Evolutionary conservation across 208 protist genomes (phyloP), one percentile per base, ranked within the genome.

Genomic region (Endotrypanum monterogeii): DNA sequence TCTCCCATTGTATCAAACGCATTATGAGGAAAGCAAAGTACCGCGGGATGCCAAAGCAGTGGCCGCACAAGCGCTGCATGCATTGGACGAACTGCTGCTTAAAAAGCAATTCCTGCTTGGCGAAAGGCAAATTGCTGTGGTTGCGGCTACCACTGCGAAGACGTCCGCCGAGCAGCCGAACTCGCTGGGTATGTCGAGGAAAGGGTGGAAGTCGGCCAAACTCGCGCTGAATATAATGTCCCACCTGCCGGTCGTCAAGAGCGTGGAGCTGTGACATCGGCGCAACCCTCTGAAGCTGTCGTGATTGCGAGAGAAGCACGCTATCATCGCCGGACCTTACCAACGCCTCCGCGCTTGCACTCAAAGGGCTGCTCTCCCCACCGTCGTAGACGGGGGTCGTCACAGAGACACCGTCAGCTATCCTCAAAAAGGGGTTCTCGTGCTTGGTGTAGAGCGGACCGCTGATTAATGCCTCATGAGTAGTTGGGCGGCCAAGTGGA

Each of bases 21-120:
- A 94, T 60, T 54, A 96, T 79, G 37, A 96, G 71, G 68, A 87
- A 92, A 20, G 85, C 86, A 78, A 96, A 93, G 74, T 96, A 96
- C 55, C 88, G 87, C 57, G 92, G 92, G 5, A 96, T 62, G 28
- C 92, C 92, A 73, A 96, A 92, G 73, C 88, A 92, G 56, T 95
- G 85, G 39, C 80, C 84, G 76, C 88, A 92, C 46, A 96, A 83
- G 1, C 87, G 86, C 69, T 96, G 89, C 35, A 91, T 83, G 61
- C 86, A 88, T 63, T 86, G 74, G 20, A 83, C 76, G 25, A 95
- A 76, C 58, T 89, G 83, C 46, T 87, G 70, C 37, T 82, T 83
- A 70, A 93, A 95, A 41, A 85, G 76, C 3, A 82, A 50, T 68
- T 92, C 89, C 60, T 93, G 89, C 62, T 87, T 92, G 0, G 82